Evolutionary conservation across 768 basidiomycete genomes (phyloP).

Genomic region (Pisolithus orientalis): DNA sequence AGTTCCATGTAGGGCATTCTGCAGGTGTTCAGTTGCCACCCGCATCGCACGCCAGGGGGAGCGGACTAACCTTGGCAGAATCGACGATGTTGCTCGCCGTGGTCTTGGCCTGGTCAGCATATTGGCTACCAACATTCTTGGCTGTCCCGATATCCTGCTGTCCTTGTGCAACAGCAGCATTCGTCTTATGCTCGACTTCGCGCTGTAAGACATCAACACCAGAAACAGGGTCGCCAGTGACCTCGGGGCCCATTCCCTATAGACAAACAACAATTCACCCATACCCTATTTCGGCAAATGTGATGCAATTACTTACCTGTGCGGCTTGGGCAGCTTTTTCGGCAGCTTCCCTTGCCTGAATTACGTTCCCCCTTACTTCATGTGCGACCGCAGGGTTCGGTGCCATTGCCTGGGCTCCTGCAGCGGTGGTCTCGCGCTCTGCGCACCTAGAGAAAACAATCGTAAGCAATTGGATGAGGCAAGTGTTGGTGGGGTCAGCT

Average conservation of each 20-base stretch:
- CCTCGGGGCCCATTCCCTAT: conserved; percentile 27
- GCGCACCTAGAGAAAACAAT: conserved; percentile 19
- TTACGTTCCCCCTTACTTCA: conserved; percentile 43
- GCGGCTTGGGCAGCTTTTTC: conserved; percentile 47
- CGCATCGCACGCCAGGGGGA: neutral
- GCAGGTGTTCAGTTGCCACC: neutral
- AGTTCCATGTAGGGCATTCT: neutral
- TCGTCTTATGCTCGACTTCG: conserved; percentile 35
- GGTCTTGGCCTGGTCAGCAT: conserved; percentile 50
- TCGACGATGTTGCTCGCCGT: conserved; percentile 37
- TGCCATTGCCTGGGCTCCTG: conserved; percentile 44
- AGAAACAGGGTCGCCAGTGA: conserved; percentile 30
- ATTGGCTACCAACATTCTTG: conserved; percentile 39
- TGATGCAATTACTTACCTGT: conserved; percentile 33
- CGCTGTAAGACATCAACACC: conserved; percentile 32
- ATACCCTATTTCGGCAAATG: neutral
- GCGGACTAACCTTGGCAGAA: conserved; percentile 37
- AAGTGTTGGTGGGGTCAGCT: conserved; percentile 20
- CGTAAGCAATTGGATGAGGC: neutral
- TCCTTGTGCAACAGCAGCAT: conserved; percentile 53
- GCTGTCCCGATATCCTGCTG: conserved; percentile 42
- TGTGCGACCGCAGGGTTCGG: conserved; percentile 34
- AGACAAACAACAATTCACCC: neutral
- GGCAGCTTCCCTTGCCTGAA: conserved; percentile 40
- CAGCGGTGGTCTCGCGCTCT: conserved; percentile 49